Evolutionary conservation across 1,139 yeast genomes (phyloP).

Genomic region (Candida tetrigidarum): DNA sequence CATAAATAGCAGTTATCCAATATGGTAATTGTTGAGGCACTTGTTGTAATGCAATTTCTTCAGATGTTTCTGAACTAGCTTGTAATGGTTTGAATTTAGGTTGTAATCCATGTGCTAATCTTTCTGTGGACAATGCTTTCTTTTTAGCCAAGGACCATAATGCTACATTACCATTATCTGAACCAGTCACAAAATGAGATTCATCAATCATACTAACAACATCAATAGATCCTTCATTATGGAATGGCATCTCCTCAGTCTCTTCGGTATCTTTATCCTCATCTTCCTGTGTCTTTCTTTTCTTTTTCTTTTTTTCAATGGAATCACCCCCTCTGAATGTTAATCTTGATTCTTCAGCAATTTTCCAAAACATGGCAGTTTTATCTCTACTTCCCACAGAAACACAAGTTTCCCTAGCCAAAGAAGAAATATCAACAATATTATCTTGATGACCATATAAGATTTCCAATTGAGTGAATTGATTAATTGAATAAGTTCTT

Average conservation of each 20-base stretch:
- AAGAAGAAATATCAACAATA: slow-evolving; percentile 78
- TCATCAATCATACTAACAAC: slow-evolving; percentile 92
- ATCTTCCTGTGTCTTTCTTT: slow-evolving; percentile 34
- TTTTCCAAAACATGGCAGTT: slow-evolving; percentile 96
- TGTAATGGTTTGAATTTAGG: slow-evolving; percentile 49
- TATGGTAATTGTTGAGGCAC: slow-evolving; percentile 77
- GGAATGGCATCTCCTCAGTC: slow-evolving; percentile 34
- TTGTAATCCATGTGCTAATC: slow-evolving; percentile 79
- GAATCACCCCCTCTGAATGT: slow-evolving; percentile 92
- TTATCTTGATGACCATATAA: slow-evolving; percentile 95
- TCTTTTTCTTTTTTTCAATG: slow-evolving; percentile 45
- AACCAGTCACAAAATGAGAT: slow-evolving; percentile 89
- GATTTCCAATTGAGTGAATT: slow-evolving; percentile 86
- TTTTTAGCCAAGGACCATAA: slow-evolving; percentile 91
- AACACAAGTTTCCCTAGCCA: slow-evolving; percentile 88
- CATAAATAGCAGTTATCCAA: slow-evolving; percentile 81
- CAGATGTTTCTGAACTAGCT: slow-evolving; percentile 72
- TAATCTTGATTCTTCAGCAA: slow-evolving; percentile 90
- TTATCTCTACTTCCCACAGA: slow-evolving; percentile 96
- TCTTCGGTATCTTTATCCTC: slow-evolving; percentile 21
- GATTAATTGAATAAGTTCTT: slow-evolving; percentile 84
- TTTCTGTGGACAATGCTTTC: slow-evolving; percentile 73
- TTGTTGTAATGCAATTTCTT: slow-evolving; percentile 46
- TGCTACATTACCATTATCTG: slow-evolving; percentile 88
- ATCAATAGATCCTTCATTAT: slow-evolving; percentile 87